Conservation (phyloP, 148 eudicot species). For the Chenopodium berlandieri region DNA sequence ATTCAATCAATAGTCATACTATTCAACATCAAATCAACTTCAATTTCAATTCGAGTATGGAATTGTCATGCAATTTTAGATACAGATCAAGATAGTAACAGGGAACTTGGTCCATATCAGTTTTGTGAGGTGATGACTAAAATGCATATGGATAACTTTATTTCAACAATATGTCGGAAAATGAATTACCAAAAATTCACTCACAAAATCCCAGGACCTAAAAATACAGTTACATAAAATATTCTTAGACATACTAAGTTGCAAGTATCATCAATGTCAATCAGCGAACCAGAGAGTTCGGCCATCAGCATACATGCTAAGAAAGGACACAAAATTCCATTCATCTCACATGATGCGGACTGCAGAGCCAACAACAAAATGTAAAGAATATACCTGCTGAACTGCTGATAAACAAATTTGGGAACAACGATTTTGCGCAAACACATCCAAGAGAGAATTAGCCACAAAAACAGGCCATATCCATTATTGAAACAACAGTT, state of each 20-base stretch:
- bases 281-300: background rate
- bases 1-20: too few species aligned
- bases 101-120: too few species aligned
- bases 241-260: background rate
- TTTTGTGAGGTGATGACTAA: too few species aligned
- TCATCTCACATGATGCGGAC: background rate
- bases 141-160: background rate
- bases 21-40: too few species aligned
- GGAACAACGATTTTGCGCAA: background rate
- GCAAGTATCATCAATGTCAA: too few species aligned
- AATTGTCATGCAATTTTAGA: too few species aligned
- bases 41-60: too few species aligned
- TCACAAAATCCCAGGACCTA: background rate
- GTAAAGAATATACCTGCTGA: background rate
- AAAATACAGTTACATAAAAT: background rate
- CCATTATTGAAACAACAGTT: slow-evolving; percentile 13
- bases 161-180: background rate
- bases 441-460: background rate
- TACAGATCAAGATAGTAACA: too few species aligned
- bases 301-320: background rate
- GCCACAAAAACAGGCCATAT: background rate
- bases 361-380: background rate
- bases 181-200: background rate
- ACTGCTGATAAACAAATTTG: background rate
- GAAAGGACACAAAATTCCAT: background rate